Base-by-base conservation (phyloP, 1,284 basidiomycete species). In the Malassezia yamatoensis region DNA sequence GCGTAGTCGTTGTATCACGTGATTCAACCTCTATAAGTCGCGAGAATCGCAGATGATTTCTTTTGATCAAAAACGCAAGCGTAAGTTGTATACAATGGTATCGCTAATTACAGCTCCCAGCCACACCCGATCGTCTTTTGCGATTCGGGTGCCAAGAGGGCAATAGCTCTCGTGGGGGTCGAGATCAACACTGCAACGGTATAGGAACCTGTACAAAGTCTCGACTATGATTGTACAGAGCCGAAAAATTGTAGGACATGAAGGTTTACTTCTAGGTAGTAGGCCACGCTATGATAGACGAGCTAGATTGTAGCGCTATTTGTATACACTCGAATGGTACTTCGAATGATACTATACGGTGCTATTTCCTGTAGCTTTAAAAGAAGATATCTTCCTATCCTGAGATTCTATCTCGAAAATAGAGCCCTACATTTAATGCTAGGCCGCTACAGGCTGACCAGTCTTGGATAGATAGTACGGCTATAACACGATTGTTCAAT, bases 61-160 rank as follows among this genome's bases (percentile, higher is more conserved):
- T 29, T 51, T 66, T 59, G 64, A 68, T 68, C 66, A 68, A 68
- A 68, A 68, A 59, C 43, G 55, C 64, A 63, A 68, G 66, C 62
- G 66, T 68, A 66, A 41, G 66, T 68, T 29, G 35, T n/a, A 34
- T 29, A 45, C 12, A 18, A 24, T 37, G 7, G 24, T 18, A n/a
- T 16, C n/a, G 41, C 45, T 53, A 20, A 44, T 45, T 20, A 48
- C 56, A 67, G 66, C 66, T 59, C 62, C 62, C 59, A 64, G 66
- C 66, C 66, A 67, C 66, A 67, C 66, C 66, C 66, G 54, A 37
- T 49, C 50, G 55, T 53, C 20, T 36, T 18, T 42, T 20, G 50
- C 55, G 50, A 39, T 20, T 33, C 15, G 55, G 55, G 55, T 58
- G 55, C 55, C 55, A 58, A 58, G 55, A 40, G 55, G 51, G 46